phyloP scores from a whole-genome alignment of 495 filamentous ascomycete species.

The Tuber magnatum region DNA sequence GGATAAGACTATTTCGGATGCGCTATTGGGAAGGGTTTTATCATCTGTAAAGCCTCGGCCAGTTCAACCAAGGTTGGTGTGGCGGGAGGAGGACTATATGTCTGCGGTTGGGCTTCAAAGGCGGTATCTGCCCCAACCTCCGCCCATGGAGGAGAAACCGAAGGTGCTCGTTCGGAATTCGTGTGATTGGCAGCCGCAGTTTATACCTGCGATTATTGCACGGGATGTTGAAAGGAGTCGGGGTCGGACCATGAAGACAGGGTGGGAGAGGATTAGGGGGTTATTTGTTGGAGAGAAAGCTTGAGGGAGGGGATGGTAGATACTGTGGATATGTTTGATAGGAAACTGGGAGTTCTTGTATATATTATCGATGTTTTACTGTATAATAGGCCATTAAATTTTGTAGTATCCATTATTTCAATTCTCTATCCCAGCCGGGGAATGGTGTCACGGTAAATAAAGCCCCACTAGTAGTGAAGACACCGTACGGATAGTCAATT shows the following conservation, averaged over 20 bases:
- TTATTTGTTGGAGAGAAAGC: not conserved
- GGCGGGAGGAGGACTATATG: conserved; percentile 2
- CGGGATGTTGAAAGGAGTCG: not conserved
- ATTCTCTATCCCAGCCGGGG: not conserved
- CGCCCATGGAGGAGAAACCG: not conserved
- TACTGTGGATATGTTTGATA: not conserved
- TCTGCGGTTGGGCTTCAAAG: not conserved
- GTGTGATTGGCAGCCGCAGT: not conserved
- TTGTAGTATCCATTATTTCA: not conserved
- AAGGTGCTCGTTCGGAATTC: not conserved
- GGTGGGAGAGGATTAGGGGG: not conserved
- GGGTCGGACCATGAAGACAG: not conserved
- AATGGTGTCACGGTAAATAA: not conserved
- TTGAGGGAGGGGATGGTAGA: not conserved
- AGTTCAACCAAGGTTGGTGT: not conserved
- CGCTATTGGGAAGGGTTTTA: conserved; percentile 2
- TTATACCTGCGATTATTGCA: not conserved
- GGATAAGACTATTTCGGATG: not conserved
- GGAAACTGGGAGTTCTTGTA: not conserved
- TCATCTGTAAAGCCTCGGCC: not conserved
- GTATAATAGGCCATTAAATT: not conserved
- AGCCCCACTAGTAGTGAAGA: not conserved
- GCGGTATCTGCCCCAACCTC: not conserved
- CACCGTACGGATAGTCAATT: not conserved
- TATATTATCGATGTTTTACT: not conserved